A percentile compares a stretch with the other conserved stretches of the same genome.
Evolutionary conservation across 345 rosid genomes (phyloP).

Genomic region (Clarkia xantiana): DNA sequence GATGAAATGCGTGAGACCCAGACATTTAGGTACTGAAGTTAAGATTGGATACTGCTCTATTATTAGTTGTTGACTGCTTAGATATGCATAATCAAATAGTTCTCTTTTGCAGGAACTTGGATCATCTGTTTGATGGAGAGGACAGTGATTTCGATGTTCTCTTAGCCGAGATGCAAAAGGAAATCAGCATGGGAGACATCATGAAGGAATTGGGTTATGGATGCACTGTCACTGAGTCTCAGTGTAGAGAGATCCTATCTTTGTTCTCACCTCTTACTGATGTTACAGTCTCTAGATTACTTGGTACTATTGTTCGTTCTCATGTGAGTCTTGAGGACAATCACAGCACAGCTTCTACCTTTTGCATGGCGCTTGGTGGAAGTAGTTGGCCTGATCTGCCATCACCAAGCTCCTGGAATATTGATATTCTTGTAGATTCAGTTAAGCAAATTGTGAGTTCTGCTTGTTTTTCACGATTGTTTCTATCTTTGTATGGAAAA

Average conservation of each 20-base stretch:
- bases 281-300: constrained; percentile 50
- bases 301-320: constrained; percentile 40
- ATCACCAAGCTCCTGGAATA: constrained; percentile 53
- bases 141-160: constrained; percentile 63
- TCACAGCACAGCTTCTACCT: constrained; percentile 45
- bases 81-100: not conserved
- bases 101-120: constrained; percentile 29
- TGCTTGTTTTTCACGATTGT: not conserved
- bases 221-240: constrained; percentile 54
- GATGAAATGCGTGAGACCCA: constrained; percentile 38
- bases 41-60: not conserved
- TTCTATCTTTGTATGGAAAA: too few relatives aligned
- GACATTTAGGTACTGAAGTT: constrained; percentile 38
- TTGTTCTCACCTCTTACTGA: constrained; percentile 59
- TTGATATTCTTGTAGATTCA: constrained; percentile 54
- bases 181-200: constrained; percentile 56
- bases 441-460: constrained; percentile 65
- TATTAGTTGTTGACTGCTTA: too few relatives aligned
- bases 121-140: constrained; percentile 24
- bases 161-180: constrained; percentile 80
- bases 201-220: constrained; percentile 85
- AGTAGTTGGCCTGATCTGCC: constrained; percentile 34
- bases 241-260: constrained; percentile 65
- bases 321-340: constrained; percentile 43
- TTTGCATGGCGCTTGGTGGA: constrained; percentile 58